Evolutionary conservation across 352 stramenopile species (phyloP).

Genomic region (Phytopythium cucurbitacearum): DNA sequence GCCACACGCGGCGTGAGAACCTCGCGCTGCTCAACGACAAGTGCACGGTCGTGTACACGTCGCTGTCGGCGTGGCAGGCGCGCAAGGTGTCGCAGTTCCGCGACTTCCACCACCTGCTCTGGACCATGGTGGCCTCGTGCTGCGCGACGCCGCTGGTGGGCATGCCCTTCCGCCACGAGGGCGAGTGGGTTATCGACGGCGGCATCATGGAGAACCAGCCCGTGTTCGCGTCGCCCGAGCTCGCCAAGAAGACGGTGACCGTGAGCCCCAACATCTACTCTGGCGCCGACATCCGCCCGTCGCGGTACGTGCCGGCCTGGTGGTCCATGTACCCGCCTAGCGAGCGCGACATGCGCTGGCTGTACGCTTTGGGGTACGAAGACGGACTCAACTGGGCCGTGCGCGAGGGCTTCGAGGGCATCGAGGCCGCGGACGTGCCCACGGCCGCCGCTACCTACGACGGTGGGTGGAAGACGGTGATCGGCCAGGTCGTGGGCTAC

Average conservation of each 20-base stretch:
- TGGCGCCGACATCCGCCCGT: slow-evolving; percentile 53
- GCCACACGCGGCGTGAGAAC: slow-evolving; percentile 18
- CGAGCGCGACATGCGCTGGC: slow-evolving; percentile 43
- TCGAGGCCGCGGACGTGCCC: slow-evolving; percentile 18
- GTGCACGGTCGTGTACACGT: slow-evolving; percentile 48
- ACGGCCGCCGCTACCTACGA: slow-evolving; percentile 21
- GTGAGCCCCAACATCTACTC: slow-evolving; percentile 29
- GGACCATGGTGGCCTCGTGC: slow-evolving; percentile 50
- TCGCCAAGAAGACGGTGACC: slow-evolving; percentile 15
- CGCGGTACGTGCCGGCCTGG: slow-evolving; percentile 52
- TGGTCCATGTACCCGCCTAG: slow-evolving; percentile 59
- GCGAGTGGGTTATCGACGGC: slow-evolving; percentile 56
- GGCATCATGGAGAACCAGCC: slow-evolving; percentile 58
- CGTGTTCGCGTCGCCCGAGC: slow-evolving; percentile 14
- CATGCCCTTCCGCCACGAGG: slow-evolving; percentile 43
- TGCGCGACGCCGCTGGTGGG: slow-evolving; percentile 42
- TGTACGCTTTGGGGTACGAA: slow-evolving; percentile 47
- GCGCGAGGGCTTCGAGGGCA: slow-evolving; percentile 9
- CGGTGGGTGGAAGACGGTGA: slow-evolving; percentile 19
- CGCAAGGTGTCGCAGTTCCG: slow-evolving; percentile 34
- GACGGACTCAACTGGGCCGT: slow-evolving; percentile 34
- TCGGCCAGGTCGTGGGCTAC: slow-evolving; percentile 23
- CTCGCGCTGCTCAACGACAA: slow-evolving; percentile 24
- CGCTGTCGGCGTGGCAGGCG: slow-evolving; percentile 34
- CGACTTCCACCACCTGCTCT: slow-evolving; percentile 30